Conservation (phyloP, 2,329 filamentous ascomycete species). For the Apiospora kogelbergensis region DNA sequence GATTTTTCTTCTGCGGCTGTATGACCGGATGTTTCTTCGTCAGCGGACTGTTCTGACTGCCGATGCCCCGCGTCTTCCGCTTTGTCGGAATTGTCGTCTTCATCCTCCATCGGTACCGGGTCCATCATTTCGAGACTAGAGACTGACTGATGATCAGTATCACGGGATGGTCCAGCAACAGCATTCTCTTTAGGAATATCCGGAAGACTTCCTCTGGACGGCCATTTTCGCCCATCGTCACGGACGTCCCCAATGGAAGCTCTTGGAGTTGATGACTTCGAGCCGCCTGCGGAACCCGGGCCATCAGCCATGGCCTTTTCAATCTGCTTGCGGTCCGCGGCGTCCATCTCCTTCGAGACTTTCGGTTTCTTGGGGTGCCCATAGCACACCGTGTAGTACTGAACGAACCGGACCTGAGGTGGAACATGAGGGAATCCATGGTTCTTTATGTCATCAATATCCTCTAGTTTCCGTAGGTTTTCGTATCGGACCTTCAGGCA, state of each 20-base stretch:
- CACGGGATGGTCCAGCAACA: slow-evolving; percentile 6
- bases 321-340: slow-evolving; percentile 4
- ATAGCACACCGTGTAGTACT: slow-evolving; percentile 87
- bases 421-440: slow-evolving; percentile 35
- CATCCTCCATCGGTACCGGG: slow-evolving; percentile 26
- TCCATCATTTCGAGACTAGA: slow-evolving; percentile 24
- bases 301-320: background rate
- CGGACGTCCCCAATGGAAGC: background rate
- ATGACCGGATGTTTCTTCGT: background rate
- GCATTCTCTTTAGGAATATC: background rate
- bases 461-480: slow-evolving; percentile 69
- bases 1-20: background rate
- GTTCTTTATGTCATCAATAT: slow-evolving; percentile 56
- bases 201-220: background rate
- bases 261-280: background rate
- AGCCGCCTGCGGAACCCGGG: background rate
- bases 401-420: slow-evolving; percentile 72
- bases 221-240: background rate
- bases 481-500: slow-evolving; percentile 70
- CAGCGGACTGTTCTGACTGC: background rate
- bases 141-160: slow-evolving; percentile 19
- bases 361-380: slow-evolving; percentile 62
- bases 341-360: slow-evolving; percentile 16
- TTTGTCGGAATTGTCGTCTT: slow-evolving; percentile 12
- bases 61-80: background rate